Conservation (phyloP, 2,329 filamentous ascomycete genomes). For the Monilinia polystroma region DNA sequence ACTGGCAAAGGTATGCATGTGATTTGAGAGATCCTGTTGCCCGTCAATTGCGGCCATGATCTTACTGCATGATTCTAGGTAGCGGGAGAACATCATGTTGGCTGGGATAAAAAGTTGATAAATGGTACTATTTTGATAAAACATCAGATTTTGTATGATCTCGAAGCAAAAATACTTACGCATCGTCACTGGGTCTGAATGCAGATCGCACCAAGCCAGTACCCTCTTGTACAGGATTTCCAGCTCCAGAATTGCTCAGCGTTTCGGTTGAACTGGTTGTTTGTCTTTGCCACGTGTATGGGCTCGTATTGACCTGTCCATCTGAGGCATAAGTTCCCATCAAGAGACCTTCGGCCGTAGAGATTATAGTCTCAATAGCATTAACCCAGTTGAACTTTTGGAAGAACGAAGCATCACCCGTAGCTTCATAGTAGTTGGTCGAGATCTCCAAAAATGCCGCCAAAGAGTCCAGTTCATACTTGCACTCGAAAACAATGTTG, state of each 20-base stretch:
- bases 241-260: conserved; percentile 70
- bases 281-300: conserved; percentile 74
- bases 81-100: conserved; percentile 79
- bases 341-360: conserved; percentile 67
- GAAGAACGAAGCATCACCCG: conserved; percentile 72
- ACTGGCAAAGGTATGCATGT: conserved; percentile 58
- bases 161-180: conserved; percentile 44
- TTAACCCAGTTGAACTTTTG: conserved; percentile 68
- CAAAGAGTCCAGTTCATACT: conserved; percentile 90
- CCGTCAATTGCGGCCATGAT: conserved; percentile 54
- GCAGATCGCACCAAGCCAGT: conserved; percentile 83
- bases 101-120: conserved; percentile 86
- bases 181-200: conserved; percentile 88
- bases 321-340: conserved; percentile 68
- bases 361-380: conserved; percentile 68
- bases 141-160: not conserved
- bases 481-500: conserved; percentile 84
- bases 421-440: conserved; percentile 75
- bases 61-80: conserved; percentile 52
- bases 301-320: conserved; percentile 54
- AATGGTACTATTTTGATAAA: conserved; percentile 48
- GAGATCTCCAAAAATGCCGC: conserved; percentile 82
- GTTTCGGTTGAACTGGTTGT: conserved; percentile 79
- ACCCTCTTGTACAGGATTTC: conserved; percentile 71
- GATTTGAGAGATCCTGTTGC: conserved; percentile 51